Percentiles rank a stretch among this genome's conserved stretches.
Evolutionary conservation across 352 stramenopile species (phyloP).

Genomic region (Phytophthora aleatoria): DNA sequence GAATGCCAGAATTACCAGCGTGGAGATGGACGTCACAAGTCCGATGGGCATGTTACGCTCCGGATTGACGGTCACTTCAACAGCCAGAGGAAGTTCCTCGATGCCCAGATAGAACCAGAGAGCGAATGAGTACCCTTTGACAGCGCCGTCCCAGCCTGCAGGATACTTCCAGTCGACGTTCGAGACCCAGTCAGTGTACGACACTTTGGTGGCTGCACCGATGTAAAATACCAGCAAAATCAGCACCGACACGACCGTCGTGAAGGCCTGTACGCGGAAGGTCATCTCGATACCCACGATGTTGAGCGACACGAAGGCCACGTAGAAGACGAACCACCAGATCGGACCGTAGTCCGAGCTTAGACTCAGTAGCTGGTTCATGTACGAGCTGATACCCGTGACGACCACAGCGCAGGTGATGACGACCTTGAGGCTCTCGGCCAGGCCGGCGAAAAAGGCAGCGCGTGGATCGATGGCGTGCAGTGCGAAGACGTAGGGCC

Average conservation of each 20-base stretch:
- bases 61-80: conserved; percentile 72
- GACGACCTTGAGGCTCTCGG: conserved; percentile 74
- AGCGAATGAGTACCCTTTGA: conserved; percentile 66
- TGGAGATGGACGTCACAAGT: conserved; percentile 60
- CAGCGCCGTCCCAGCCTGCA: conserved; percentile 47
- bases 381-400: conserved; percentile 70
- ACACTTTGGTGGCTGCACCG: conserved; percentile 58
- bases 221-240: conserved; percentile 73
- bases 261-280: conserved; percentile 65
- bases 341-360: conserved; percentile 46
- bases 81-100: conserved; percentile 62
- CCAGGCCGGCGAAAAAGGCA: conserved; percentile 68
- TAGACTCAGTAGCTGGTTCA: conserved; percentile 58
- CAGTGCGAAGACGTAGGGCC: conserved; percentile 70
- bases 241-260: conserved; percentile 59
- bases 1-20: conserved; percentile 57
- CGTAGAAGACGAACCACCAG: conserved; percentile 69
- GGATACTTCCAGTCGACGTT: conserved; percentile 54
- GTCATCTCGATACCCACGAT: conserved; percentile 63
- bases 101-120: conserved; percentile 81
- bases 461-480: conserved; percentile 56
- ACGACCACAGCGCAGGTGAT: conserved; percentile 66
- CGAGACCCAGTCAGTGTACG: conserved; percentile 59
- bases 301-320: conserved; percentile 68
- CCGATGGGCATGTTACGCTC: conserved; percentile 63